Percentiles rank a stretch among this genome's conserved stretches.
Conservation (phyloP, 208 protist genomes). For the Borovskyia barvae region DNA sequence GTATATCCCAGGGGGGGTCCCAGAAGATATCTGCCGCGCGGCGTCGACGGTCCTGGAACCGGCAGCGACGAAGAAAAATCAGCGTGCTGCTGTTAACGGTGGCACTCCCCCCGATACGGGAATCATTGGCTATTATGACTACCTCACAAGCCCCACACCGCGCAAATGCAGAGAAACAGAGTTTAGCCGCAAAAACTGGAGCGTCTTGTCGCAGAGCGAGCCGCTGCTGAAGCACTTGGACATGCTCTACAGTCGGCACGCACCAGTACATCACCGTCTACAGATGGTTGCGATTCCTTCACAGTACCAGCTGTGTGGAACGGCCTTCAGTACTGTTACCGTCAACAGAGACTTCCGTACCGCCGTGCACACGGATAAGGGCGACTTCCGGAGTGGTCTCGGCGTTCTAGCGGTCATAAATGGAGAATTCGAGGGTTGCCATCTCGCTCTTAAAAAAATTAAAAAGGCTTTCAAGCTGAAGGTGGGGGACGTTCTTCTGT, state of each 20-base stretch:
- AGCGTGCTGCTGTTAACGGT: slow-evolving; percentile 75
- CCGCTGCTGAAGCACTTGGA: slow-evolving; percentile 56
- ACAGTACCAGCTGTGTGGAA: slow-evolving; percentile 70
- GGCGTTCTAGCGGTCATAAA: slow-evolving; percentile 79
- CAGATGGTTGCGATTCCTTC: slow-evolving; percentile 75
- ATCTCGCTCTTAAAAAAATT: slow-evolving; percentile 80
- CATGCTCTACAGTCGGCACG: slow-evolving; percentile 63
- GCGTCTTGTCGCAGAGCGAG: slow-evolving; percentile 39
- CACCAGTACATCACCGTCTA: slow-evolving; percentile 70
- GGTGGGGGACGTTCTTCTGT: slow-evolving; percentile 86
- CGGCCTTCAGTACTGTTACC: slow-evolving; percentile 90
- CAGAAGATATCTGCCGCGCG: slow-evolving; percentile 35
- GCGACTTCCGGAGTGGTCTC: slow-evolving; percentile 85
- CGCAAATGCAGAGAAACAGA: slow-evolving; percentile 87
- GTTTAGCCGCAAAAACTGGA: slow-evolving; percentile 75
- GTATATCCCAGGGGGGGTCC: slow-evolving; percentile 61
- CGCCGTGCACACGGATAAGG: slow-evolving; percentile 83
- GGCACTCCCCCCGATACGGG: slow-evolving; percentile 82
- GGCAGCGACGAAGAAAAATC: slow-evolving; percentile 76
- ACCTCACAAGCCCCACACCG: slow-evolving; percentile 74
- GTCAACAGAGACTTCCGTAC: slow-evolving; percentile 91
- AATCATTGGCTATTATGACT: slow-evolving; percentile 92
- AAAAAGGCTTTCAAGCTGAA: slow-evolving; percentile 70
- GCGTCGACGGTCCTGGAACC: slow-evolving; percentile 53
- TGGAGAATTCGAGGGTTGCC: slow-evolving; percentile 84